Percentiles rank a stretch among this genome's conserved stretches.
Evolutionary conservation across 148 eudicot genomes (phyloP).

Genomic region (Cornus suecica): DNA sequence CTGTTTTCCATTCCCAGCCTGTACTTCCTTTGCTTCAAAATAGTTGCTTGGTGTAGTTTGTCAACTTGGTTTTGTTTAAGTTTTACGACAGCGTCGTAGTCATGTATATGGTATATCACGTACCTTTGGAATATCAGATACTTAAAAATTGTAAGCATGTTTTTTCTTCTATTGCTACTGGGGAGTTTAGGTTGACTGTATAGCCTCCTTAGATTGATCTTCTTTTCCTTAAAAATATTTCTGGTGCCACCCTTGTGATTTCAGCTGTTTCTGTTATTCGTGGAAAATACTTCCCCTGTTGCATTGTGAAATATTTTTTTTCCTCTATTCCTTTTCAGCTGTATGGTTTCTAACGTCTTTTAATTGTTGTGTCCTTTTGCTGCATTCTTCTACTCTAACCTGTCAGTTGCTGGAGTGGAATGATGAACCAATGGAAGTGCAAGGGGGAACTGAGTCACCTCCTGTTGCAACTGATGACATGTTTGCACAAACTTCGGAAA

Average conservation of each 20-base stretch:
- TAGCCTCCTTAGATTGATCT: no score
- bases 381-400: neutral
- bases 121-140: neutral
- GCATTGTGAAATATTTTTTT: neutral
- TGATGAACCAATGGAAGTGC: conserved; percentile 81
- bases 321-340: no score
- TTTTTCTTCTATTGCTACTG: neutral
- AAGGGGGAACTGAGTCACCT: conserved; percentile 54
- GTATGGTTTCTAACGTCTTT: neutral
- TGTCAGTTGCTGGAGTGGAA: conserved; percentile 83
- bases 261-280: neutral
- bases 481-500: conserved; percentile 46
- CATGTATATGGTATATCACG: neutral
- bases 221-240: neutral
- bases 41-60: neutral
- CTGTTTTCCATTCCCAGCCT: neutral
- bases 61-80: neutral
- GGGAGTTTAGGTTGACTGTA: neutral
- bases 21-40: neutral
- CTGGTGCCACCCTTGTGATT: neutral
- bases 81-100: neutral
- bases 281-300: neutral
- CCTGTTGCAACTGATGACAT: conserved; percentile 42
- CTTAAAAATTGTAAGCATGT: neutral
- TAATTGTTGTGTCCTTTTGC: conserved; percentile 3